Conservation (phyloP, 495 filamentous ascomycete species). For the Hypoxylon subgilvum region DNA sequence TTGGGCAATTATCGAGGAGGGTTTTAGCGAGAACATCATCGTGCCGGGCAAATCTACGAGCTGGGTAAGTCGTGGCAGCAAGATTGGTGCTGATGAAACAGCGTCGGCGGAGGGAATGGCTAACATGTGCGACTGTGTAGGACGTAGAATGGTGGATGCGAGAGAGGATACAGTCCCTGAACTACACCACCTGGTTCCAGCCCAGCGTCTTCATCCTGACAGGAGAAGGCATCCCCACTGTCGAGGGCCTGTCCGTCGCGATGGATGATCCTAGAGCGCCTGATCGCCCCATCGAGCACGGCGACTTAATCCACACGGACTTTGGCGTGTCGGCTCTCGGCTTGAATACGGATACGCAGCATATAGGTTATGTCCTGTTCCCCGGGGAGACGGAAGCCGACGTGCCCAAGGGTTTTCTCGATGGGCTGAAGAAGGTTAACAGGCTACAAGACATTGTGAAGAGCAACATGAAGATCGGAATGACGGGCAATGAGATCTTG, state of each 20-base stretch:
- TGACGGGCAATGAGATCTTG: constrained; percentile 51
- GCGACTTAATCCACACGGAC: constrained; percentile 55
- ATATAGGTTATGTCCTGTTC: constrained; percentile 53
- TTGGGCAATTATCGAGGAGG: constrained; percentile 56
- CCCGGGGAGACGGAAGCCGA: constrained; percentile 50
- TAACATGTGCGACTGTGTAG: constrained; percentile 24
- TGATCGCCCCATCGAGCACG: constrained; percentile 45
- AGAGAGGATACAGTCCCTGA: constrained; percentile 50
- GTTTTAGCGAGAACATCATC: constrained; percentile 52
- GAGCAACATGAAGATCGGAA: constrained; percentile 49
- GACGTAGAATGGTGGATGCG: constrained; percentile 58
- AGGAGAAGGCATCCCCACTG: constrained; percentile 27
- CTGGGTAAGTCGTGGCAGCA: constrained; percentile 34
- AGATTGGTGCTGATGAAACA: no score
- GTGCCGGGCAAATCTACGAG: constrained; percentile 50
- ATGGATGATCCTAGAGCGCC: constrained; percentile 16
- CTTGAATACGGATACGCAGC: constrained; percentile 58
- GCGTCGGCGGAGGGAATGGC: no score
- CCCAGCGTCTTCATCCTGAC: constrained; percentile 50
- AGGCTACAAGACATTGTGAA: constrained; percentile 54
- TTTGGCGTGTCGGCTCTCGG: constrained; percentile 56
- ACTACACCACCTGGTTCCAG: constrained; percentile 59
- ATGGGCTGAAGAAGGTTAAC: constrained; percentile 52
- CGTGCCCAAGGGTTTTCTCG: constrained; percentile 45
- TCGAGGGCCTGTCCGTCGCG: constrained; percentile 10